These are phyloP conservation scores for Pseudozyma thailandica DNA, from an alignment of 1,284 basidiomycete genomes.

Conservation along the genomic window DNA sequence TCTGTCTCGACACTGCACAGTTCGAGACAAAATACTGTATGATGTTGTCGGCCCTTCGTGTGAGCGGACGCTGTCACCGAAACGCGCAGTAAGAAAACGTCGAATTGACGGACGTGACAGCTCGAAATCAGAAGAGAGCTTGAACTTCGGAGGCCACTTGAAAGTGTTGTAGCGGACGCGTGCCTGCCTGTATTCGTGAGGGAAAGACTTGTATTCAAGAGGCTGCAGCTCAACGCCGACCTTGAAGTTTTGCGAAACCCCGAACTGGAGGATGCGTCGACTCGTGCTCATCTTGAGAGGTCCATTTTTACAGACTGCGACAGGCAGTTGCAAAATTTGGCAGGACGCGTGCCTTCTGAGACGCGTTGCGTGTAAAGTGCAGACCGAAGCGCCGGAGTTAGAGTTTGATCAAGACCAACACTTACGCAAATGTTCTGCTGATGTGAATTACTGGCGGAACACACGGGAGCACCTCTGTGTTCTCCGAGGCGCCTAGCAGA, in stretches of 20 bases:
- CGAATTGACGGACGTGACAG: no score
- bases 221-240: slow-evolving; percentile 1
- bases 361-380: slow-evolving; percentile 5
- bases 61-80: background rate
- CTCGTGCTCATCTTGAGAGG: background rate
- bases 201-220: background rate
- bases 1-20: background rate
- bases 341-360: background rate
- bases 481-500: no score
- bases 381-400: background rate
- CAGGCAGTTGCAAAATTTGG: background rate
- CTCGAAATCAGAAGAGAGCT: background rate
- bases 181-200: background rate
- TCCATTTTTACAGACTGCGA: background rate
- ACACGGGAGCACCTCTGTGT: background rate
- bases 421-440: background rate
- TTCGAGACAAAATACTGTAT: background rate
- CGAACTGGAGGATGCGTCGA: background rate
- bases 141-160: background rate
- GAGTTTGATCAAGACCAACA: slow-evolving; percentile 1
- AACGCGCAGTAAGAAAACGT: no score
- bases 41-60: background rate
- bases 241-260: background rate
- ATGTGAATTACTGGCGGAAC: background rate
- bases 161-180: background rate